phyloP scores from a whole-genome alignment of 345 rosid species.

The Carallia pectinifolia region DNA sequence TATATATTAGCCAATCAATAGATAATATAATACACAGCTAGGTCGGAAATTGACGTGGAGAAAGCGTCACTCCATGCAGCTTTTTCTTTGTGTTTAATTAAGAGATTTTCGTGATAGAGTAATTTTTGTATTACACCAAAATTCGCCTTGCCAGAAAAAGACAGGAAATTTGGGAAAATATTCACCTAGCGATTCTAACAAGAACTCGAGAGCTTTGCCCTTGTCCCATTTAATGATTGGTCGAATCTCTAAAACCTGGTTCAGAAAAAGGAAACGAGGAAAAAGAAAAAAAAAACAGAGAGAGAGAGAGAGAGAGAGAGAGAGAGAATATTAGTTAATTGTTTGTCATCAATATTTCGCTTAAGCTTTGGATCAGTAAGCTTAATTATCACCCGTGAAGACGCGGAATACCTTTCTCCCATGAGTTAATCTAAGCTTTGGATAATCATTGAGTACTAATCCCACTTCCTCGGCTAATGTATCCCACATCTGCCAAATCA shows the following conservation, averaged over 20 bases:
- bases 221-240: conserved; percentile 93
- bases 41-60: too few species aligned
- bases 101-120: too few species aligned
- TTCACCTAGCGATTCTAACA: conserved; percentile 85
- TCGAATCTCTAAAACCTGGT: conserved; percentile 85
- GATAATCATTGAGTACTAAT: conserved; percentile 63
- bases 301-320: too few species aligned
- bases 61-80: too few species aligned
- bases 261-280: not conserved
- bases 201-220: conserved; percentile 92
- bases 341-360: too few species aligned
- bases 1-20: not conserved
- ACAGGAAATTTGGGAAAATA: not conserved
- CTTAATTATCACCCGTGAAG: too few species aligned
- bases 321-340: not conserved
- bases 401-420: conserved; percentile 68
- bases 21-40: too few species aligned
- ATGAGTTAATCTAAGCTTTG: conserved; percentile 60
- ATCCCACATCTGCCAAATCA: conserved; percentile 63
- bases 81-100: too few species aligned
- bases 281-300: not conserved
- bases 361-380: too few species aligned
- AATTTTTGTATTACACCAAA: too few species aligned
- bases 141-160: too few species aligned
- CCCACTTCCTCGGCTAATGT: conserved; percentile 56